These are phyloP conservation scores for Gregarina niphandrodes DNA, from an alignment of 169 alveolate genomes.

Conservation along the genomic window DNA sequence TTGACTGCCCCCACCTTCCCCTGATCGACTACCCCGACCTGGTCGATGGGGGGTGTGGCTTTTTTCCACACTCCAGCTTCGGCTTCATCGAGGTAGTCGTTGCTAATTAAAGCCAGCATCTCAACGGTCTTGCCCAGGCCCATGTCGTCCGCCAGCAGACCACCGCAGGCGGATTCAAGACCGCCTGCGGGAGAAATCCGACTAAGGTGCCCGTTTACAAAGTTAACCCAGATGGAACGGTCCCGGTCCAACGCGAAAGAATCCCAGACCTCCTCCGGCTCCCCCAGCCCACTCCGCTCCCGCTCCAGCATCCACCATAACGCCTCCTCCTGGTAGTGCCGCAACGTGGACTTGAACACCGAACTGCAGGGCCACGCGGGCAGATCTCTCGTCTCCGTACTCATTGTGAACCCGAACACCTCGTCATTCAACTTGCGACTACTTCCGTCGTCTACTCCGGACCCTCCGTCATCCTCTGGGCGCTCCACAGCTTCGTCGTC, in stretches of 20 bases:
- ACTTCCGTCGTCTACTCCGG: too few species aligned
- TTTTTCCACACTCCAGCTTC: constrained; percentile 3
- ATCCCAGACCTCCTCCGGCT: constrained; percentile 1
- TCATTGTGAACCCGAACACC: too few species aligned
- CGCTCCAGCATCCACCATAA: constrained; percentile 17
- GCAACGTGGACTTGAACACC: constrained; percentile 10
- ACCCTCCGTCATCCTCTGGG: too few species aligned
- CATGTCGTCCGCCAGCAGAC: constrained; percentile 86
- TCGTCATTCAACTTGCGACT: too few species aligned
- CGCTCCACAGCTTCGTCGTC: too few species aligned
- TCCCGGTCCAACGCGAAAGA: not conserved
- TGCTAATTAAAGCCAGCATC: constrained; percentile 14
- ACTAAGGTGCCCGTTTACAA: not conserved
- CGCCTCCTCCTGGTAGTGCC: constrained; percentile 24
- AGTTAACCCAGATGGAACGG: not conserved
- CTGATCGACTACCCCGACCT: too few species aligned
- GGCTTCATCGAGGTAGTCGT: constrained; percentile 3
- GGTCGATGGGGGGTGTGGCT: too few species aligned
- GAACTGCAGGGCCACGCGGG: too few species aligned
- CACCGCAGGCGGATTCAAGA: constrained; percentile 11
- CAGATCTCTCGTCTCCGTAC: too few species aligned
- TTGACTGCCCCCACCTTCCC: not conserved
- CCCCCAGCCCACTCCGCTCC: constrained; percentile 3
- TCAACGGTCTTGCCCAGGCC: constrained; percentile 94
- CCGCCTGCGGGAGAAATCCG: not conserved